Conservation (phyloP, 345 rosid species). For the Eucalyptus virginea region DNA sequence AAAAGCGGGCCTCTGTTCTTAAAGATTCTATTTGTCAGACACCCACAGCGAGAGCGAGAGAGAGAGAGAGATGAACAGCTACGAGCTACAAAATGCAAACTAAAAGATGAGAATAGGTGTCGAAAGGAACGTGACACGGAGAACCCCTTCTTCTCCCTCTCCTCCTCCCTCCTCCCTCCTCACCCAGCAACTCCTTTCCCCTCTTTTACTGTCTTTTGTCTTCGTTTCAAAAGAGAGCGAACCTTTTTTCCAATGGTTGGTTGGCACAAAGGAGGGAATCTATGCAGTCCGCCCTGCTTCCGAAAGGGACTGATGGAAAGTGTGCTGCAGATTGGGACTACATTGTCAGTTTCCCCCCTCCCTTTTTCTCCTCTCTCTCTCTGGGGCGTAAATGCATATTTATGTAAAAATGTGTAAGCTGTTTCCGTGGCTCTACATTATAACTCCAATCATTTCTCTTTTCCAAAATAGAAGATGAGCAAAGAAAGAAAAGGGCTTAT, state of each 20-base stretch:
- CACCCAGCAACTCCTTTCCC: background rate
- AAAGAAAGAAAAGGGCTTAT: background rate
- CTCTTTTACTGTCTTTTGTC: background rate
- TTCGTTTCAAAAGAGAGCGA: background rate
- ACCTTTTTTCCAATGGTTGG: background rate
- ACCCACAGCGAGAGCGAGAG: background rate
- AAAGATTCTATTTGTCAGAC: background rate
- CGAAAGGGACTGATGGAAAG: background rate
- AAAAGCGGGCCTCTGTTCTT: background rate
- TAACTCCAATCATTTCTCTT: background rate
- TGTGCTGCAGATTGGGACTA: background rate
- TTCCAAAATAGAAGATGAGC: background rate
- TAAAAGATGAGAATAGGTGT: background rate
- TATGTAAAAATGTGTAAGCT: background rate
- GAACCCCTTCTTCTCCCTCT: background rate
- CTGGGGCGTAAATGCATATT: background rate
- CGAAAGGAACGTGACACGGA: background rate
- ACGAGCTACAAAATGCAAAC: background rate
- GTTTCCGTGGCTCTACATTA: background rate
- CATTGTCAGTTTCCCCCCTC: background rate
- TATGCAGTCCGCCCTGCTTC: background rate
- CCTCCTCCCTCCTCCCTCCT: background rate
- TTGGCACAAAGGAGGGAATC: background rate
- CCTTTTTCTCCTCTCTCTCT: background rate
- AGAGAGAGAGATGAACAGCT: background rate